A percentile compares a stretch with the other conserved stretches of the same genome.
Evolutionary conservation across 352 stramenopile genomes (phyloP).

Genomic region (Phytophthora fragariae): DNA sequence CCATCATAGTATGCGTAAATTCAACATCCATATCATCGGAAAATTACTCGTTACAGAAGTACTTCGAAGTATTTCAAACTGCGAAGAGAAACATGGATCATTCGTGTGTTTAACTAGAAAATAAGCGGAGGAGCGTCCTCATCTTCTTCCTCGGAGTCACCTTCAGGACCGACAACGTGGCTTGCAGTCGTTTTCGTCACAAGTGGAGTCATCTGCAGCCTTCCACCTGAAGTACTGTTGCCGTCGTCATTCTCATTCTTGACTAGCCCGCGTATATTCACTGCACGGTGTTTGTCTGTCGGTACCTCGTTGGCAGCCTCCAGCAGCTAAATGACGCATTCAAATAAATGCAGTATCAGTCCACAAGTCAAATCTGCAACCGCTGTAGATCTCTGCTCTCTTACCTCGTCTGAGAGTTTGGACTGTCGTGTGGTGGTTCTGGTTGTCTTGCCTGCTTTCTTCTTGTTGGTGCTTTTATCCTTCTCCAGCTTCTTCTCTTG

Average conservation of each 20-base stretch:
- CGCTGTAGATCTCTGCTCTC: background rate
- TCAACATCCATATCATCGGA: too few species aligned
- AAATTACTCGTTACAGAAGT: too few species aligned
- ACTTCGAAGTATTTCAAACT: too few species aligned
- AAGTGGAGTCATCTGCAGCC: slow-evolving; percentile 32
- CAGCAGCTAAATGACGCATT: slow-evolving; percentile 21
- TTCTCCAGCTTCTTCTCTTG: slow-evolving; percentile 22
- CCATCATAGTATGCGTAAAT: too few species aligned
- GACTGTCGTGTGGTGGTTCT: slow-evolving; percentile 5
- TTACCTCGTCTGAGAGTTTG: slow-evolving; percentile 43
- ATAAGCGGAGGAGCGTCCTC: slow-evolving; percentile 40
- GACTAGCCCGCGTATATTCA: slow-evolving; percentile 38
- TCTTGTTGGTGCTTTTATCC: slow-evolving; percentile 4
- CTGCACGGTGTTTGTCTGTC: slow-evolving; percentile 10
- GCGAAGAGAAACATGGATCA: too few species aligned
- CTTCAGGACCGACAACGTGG: slow-evolving; percentile 5
- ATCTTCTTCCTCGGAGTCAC: slow-evolving; percentile 22
- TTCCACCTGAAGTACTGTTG: slow-evolving; percentile 5
- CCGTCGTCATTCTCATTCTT: slow-evolving; percentile 27
- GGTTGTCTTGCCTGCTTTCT: background rate
- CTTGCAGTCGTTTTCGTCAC: slow-evolving; percentile 32
- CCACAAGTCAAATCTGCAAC: background rate
- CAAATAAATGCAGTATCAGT: background rate
- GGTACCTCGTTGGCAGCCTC: slow-evolving; percentile 26
- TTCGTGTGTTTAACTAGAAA: slow-evolving; percentile 20